Conservation (phyloP, 2,329 filamentous ascomycete species). For the Lasiodiplodia citricola region DNA sequence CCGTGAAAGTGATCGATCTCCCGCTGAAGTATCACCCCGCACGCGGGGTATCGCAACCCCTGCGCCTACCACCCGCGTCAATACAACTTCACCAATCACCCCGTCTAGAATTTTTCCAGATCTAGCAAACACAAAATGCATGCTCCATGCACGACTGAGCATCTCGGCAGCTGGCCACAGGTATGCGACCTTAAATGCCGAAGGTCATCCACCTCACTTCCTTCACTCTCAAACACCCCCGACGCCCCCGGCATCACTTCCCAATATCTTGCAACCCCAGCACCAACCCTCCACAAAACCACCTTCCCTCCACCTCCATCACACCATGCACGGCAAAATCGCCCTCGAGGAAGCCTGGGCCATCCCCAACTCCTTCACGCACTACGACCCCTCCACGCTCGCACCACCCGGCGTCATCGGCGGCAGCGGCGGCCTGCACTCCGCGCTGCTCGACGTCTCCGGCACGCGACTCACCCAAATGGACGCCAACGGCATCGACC, state of each 20-base stretch:
- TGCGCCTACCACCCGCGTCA: not conserved
- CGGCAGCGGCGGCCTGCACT: not conserved
- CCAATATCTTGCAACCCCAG: not conserved
- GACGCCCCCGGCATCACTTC: not conserved
- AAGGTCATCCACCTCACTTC: not conserved
- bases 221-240: not conserved
- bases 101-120: not conserved
- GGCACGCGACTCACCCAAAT: slow-evolving; percentile 31
- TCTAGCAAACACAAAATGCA: not conserved
- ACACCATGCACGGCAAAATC: slow-evolving; percentile 12
- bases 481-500: slow-evolving; percentile 33
- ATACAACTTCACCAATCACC: not conserved
- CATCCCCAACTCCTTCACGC: not conserved
- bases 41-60: not conserved
- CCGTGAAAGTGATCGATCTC: not conserved
- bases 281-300: not conserved
- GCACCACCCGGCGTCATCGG: not conserved
- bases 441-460: not conserved
- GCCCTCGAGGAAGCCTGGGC: slow-evolving; percentile 20
- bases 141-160: too few species aligned
- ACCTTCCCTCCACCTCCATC: not conserved
- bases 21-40: not conserved
- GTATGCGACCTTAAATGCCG: not conserved
- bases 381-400: not conserved
- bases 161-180: not conserved